These are phyloP conservation scores for Volvox carteri DNA, from an alignment of 163 green algal genomes.

Conservation along the genomic window DNA sequence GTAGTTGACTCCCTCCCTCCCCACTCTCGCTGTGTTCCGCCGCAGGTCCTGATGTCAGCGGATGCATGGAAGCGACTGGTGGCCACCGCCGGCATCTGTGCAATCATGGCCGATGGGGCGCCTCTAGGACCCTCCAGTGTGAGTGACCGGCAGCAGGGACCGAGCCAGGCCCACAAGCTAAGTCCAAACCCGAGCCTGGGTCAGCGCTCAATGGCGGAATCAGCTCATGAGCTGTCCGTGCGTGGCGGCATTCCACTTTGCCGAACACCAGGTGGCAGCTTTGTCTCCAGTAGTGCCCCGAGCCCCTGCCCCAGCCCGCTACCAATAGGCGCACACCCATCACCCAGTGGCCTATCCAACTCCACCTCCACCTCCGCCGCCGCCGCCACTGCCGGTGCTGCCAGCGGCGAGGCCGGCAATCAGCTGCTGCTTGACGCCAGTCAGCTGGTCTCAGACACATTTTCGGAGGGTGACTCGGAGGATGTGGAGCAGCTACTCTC, in stretches of 20 bases:
- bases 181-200: background rate
- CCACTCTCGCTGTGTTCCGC: too few relatives aligned
- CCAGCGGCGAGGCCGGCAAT: background rate
- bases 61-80: conserved; percentile 21
- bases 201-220: background rate
- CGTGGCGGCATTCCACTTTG: background rate
- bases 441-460: background rate
- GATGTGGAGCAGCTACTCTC: background rate
- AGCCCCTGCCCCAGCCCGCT: background rate
- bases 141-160: background rate
- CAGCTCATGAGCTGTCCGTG: background rate
- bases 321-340: background rate
- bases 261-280: background rate
- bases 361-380: background rate
- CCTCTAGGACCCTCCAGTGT: background rate
- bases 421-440: background rate
- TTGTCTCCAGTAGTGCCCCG: background rate
- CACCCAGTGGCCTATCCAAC: background rate
- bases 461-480: background rate
- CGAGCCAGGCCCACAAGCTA: background rate
- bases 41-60: conserved; percentile 13
- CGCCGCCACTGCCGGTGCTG: background rate
- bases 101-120: background rate
- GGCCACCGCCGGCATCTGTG: background rate
- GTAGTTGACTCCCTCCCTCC: too few relatives aligned